A percentile compares a stretch with the other conserved stretches of the same genome.
Evolutionary conservation across 2,329 filamentous ascomycete species (phyloP).

Genomic region (Fusarium sp.): DNA sequence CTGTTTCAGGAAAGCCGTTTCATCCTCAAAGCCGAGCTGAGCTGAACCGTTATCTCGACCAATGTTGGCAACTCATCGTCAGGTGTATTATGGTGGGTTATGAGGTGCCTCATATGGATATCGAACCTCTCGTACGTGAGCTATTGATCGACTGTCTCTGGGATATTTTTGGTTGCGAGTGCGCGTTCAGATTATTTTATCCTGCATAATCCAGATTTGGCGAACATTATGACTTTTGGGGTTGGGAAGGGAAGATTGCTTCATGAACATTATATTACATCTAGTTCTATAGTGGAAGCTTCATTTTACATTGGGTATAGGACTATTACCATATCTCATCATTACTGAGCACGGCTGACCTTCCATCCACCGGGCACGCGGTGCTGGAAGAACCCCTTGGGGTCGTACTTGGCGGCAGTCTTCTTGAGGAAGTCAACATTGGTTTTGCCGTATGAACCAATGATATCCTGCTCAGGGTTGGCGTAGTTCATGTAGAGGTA

Average conservation of each 20-base stretch:
- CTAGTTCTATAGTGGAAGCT: not conserved
- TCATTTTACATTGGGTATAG: not conserved
- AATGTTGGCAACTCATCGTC: constrained; percentile 27
- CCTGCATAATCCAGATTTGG: not conserved
- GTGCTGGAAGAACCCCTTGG: constrained; percentile 1
- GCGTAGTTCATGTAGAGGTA: constrained; percentile 15
- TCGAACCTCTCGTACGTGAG: not conserved
- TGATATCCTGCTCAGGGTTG: not conserved
- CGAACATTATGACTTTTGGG: too few relatives aligned
- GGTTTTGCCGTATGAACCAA: not conserved
- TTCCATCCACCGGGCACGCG: not conserved
- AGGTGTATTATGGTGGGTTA: constrained; percentile 19
- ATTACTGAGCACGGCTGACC: not conserved
- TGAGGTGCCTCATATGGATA: constrained; percentile 1
- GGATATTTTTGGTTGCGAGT: not conserved
- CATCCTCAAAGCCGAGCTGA: constrained; percentile 3
- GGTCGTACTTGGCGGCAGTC: constrained; percentile 6
- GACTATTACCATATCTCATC: not conserved
- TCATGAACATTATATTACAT: not conserved
- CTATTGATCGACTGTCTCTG: not conserved
- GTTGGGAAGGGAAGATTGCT: too few relatives aligned
- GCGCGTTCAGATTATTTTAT: accelerated
- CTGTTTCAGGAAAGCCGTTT: not conserved
- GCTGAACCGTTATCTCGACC: constrained; percentile 6
- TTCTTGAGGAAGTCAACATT: not conserved